Evolutionary conservation across 2,329 filamentous ascomycete genomes (phyloP), one percentile per base, ranked within the genome.

Genomic region (Penicillium hesseltinei): DNA sequence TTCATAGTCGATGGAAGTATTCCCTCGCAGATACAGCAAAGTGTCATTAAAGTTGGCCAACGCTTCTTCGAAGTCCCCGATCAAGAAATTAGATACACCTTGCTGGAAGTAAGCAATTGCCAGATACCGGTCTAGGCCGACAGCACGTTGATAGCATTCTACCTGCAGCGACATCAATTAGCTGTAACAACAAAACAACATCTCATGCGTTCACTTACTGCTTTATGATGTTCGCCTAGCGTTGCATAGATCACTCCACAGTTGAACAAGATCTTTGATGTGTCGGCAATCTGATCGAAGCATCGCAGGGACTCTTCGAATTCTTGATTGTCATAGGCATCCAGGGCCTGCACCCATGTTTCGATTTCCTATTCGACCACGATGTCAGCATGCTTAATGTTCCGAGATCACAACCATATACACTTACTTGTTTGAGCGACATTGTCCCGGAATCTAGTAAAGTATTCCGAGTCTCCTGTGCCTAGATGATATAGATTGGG

Each of bases 11-110:
- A 99, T 99, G 78, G 94, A 91, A 56, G 91, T 92, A 79, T 99
- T 97, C 61, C 94, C 94, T 70, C 94, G 86, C 45, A 99, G 84
- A 75, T 97, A 97, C 42, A 97, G 80, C 40, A 99, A 81, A 0
- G 94, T 97, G 72, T 99, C 94, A 79, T 99, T 99, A 83, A 99
- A 99, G 78, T 97, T 97, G 66, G 92, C 92, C 60, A 97, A 81
- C 19, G 94, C 94, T 75, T 97, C 94, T 74, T 97, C 92, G 67
- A 97, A 97, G 73, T 99, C 94, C 58, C 93, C 93, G 54, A 97
- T 85, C 49, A 99, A 81, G 75, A 99, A 99, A 74, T 97, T 99
- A 54, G 94, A 97, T 19, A 99, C 94, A 43, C 94, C 94, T 76
- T 97, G 91, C 72, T 99, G 94, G 75, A 99, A 99, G 75, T 97